A percentile compares a stretch with the other conserved stretches of the same genome.
Evolutionary conservation across 106 monocot genomes (phyloP).

Genomic region (Chionographis japonica): DNA sequence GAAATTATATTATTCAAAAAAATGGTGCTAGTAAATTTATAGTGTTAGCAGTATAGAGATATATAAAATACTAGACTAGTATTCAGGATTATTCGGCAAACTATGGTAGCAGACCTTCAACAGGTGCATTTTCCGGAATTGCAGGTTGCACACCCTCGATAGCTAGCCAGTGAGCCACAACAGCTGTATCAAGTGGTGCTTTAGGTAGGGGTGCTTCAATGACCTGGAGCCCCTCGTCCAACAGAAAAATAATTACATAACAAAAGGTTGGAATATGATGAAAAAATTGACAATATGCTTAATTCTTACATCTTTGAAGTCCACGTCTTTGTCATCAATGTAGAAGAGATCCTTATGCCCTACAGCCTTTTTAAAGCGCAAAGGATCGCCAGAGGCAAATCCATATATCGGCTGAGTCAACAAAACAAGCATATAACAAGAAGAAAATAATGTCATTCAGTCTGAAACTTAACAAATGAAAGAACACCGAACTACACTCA

Average conservation of each 20-base stretch:
- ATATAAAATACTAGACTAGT: no score
- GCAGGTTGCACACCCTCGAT: conserved; percentile 94
- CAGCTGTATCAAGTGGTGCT: conserved; percentile 87
- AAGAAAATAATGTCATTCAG: background rate
- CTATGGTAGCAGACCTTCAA: conserved; percentile 46
- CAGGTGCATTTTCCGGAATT: conserved; percentile 90
- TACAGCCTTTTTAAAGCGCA: conserved; percentile 84
- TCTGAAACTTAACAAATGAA: background rate
- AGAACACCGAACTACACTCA: no score
- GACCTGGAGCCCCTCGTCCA: conserved; percentile 37
- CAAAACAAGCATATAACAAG: conserved; percentile 10
- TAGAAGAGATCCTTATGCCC: conserved; percentile 98
- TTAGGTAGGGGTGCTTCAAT: conserved; percentile 91
- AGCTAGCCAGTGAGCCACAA: conserved; percentile 89
- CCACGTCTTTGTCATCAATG: conserved; percentile 92
- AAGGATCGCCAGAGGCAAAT: conserved; percentile 88
- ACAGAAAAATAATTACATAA: background rate
- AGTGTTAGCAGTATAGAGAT: no score
- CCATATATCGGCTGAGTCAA: conserved; percentile 90
- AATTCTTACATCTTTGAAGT: conserved; percentile 78
- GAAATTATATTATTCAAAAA: no score
- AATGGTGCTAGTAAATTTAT: no score
- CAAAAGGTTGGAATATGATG: background rate
- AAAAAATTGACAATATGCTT: background rate
- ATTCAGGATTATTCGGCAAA: background rate